Evolutionary conservation across 495 filamentous ascomycete genomes (phyloP).

Genomic region (Penicillium maclennaniae): DNA sequence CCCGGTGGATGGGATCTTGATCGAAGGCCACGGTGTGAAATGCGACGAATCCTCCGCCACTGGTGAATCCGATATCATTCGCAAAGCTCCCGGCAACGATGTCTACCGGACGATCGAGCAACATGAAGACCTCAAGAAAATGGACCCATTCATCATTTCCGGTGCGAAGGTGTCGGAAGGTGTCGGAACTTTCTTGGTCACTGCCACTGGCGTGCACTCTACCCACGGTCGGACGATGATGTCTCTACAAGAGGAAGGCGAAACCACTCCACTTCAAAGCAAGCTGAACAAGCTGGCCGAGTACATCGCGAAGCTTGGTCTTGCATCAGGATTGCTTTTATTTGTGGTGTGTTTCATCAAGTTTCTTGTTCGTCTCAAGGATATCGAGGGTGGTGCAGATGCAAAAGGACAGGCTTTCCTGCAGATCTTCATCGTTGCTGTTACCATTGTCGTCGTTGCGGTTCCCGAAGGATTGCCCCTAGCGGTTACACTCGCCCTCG

Average conservation of each 20-base stretch:
- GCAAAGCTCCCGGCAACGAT: slow-evolving; percentile 68
- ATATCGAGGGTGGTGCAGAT: slow-evolving; percentile 49
- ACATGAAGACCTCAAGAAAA: slow-evolving; percentile 68
- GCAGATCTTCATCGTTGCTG: slow-evolving; percentile 89
- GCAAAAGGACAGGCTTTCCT: slow-evolving; percentile 85
- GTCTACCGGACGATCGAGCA: slow-evolving; percentile 78
- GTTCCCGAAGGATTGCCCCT: slow-evolving; percentile 91
- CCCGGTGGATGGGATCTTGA: slow-evolving; percentile 73
- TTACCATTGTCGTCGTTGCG: slow-evolving; percentile 93
- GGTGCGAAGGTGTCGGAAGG: slow-evolving; percentile 91
- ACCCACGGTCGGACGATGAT: slow-evolving; percentile 92
- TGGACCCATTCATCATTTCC: slow-evolving; percentile 93
- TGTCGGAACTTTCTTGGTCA: slow-evolving; percentile 81
- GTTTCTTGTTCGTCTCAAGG: slow-evolving; percentile 66
- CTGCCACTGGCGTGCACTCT: slow-evolving; percentile 81
- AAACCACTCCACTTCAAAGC: slow-evolving; percentile 89
- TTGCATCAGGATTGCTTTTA: slow-evolving; percentile 74
- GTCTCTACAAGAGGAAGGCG: slow-evolving; percentile 82
- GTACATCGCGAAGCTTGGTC: slow-evolving; percentile 89
- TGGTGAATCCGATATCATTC: slow-evolving; percentile 78
- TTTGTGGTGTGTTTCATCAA: slow-evolving; percentile 93
- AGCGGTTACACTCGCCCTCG: slow-evolving; percentile 88
- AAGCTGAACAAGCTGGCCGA: slow-evolving; percentile 90
- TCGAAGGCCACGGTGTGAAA: slow-evolving; percentile 69
- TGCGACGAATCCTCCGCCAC: slow-evolving; percentile 83